Percentiles rank a stretch among this genome's conserved stretches.
Evolutionary conservation across 164 flowering plant species (phyloP).

Genomic region (Berberis thunbergii): DNA sequence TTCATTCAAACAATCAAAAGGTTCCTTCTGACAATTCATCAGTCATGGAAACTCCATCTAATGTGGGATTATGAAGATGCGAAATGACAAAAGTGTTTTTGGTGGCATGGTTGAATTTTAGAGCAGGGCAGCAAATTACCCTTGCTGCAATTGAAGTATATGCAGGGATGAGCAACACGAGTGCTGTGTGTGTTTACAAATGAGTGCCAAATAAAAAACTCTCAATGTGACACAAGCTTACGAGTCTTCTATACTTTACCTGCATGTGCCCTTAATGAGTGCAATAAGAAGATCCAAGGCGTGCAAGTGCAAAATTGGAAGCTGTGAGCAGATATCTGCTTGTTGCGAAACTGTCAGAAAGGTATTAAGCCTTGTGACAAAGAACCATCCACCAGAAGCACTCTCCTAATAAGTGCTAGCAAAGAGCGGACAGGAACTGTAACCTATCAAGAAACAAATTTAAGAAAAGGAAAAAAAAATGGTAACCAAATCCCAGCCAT

Average conservation of each 20-base stretch:
- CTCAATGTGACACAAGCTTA: no score
- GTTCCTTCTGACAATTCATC: no score
- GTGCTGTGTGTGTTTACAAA: no score
- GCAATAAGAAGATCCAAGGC: slow-evolving; percentile 61
- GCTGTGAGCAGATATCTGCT: slow-evolving; percentile 58
- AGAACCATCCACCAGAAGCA: slow-evolving; percentile 76
- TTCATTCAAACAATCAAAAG: no score
- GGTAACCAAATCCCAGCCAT: not conserved
- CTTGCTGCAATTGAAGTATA: no score
- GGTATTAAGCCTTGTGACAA: slow-evolving; percentile 24
- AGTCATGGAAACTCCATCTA: no score
- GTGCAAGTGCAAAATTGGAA: slow-evolving; percentile 57
- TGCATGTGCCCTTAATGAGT: slow-evolving; percentile 47
- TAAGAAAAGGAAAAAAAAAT: not conserved
- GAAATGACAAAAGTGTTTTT: no score
- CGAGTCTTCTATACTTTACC: slow-evolving; percentile 27
- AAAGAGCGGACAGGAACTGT: slow-evolving; percentile 51
- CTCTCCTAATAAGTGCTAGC: slow-evolving; percentile 59
- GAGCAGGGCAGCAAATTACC: no score
- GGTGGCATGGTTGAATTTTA: no score
- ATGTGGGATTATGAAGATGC: no score
- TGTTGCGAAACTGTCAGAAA: slow-evolving; percentile 56
- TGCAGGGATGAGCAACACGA: not conserved
- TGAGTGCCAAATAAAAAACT: no score
- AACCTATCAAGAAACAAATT: slow-evolving; percentile 35